Evolutionary conservation across 179 eudicot species (phyloP), one percentile per base, ranked within the genome.

Genomic region (Dionaea muscipula): DNA sequence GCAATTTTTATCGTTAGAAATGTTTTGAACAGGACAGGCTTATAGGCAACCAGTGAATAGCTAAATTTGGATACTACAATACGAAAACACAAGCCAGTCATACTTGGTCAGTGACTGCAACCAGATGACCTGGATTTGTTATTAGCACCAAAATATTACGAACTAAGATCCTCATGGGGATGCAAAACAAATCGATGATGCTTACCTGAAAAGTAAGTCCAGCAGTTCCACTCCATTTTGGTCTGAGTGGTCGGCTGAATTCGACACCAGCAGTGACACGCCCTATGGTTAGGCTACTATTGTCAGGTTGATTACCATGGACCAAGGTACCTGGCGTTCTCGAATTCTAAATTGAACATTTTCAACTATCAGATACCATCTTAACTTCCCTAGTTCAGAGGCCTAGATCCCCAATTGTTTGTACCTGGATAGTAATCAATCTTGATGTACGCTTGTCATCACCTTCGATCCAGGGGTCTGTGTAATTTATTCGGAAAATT

Each of bases 401-500:
- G 27, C 10, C 35, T 18, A 13, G 38, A 52, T 26, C 39, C 56
- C 10, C 19, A 18, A 33, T 20, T 28, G 35, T 19, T 55, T 61
- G 37, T 69, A 83, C 99, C 94, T 93, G 99, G 67, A 93, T 60
- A 84, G 83, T 82, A 50, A 93, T 84, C 57, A 94, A 73, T 68
- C 90, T 82, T 37, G 86, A 84, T 21, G 99, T 93, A 61, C 99
- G 80, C 68, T 82, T 93, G 67, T 93, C 99, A 76, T 93, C 99
- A 63, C 89, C 95, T 73, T 93, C 96, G 69, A 93, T 84, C 99
- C 99, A 93, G 6, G 99, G 99, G 57, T 84, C 96, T 56, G 96
- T 93, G 73, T 84, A 88, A 70, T 84, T 93, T 43, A 93, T 68
- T 53, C 94, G 79, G 62, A 84, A 93, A 60, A 93, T 74, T 57